Evolutionary conservation across 2,329 filamentous ascomycete species (phyloP), one percentile per base, ranked within the genome.

Genomic region (Myrmaecium sp.): DNA sequence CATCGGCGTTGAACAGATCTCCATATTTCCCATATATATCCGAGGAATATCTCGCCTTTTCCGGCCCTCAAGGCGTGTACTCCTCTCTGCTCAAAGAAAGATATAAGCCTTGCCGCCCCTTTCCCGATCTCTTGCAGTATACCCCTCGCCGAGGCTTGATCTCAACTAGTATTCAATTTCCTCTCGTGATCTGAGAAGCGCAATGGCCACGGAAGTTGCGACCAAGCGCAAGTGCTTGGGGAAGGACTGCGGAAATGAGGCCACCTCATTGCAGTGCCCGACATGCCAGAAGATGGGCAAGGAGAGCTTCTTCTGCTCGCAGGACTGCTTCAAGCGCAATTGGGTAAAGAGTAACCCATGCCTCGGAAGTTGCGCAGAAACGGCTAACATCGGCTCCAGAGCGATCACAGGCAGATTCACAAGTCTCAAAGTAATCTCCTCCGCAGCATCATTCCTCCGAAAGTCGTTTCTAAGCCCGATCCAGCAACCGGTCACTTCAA

Each of bases 291-390:
- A 93, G 57, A 61, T 84, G 23, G 80, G 77, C 28, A 75, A 84
- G 48, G 81, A 89, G 46, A 92, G 82, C 59, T 94, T 74, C 57
- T 98, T 95, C 60, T 98, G 89, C 62, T 83, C 83, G 15, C 89
- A 98, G 54, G 89, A 95, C 42, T 98, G 89, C 63, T 98, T 98
- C 60, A 95, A 94, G 66, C 76, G 74, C 54, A 98, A 83, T 62
- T 98, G 89, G 89, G 89, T 95, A 72, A 42, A 39, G 40, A 38
- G 31, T 40, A 37, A 36, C 32, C 37, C 25, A n/a, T 14, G 13
- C 24, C 26, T 21, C 14, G n/a, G 5, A 14, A 17, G 18, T 18
- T 27, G 33, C 43, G 47, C 41, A 48, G 33, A 30, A 40, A 27
- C 17, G 9, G 25, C 18, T 17, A 16, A 22, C 21, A 29, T 6